Base-by-base conservation (phyloP, 2,329 filamentous ascomycete genomes). In the Stemphylium beticola region DNA sequence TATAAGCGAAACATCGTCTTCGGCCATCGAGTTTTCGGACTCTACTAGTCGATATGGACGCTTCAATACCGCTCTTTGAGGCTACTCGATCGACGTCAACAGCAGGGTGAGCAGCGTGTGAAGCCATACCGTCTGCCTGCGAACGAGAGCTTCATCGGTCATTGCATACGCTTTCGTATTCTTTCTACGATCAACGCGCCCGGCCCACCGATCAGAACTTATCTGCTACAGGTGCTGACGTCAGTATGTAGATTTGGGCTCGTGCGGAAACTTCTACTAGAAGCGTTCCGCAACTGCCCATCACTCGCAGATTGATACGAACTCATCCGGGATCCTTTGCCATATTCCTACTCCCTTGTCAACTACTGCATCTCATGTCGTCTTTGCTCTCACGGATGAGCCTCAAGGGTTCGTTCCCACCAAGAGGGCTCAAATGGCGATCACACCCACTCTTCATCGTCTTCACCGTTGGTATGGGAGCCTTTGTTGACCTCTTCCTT, bases 371-470 rank as follows among this genome's bases (percentile, higher is more conserved):
- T 24, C 26, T 11, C 20, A 11, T 15, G 10, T 45, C 32, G 9
- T 15, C 18, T 5, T 40, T 48, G 10, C 11, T 24, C 18, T 11
- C 24, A 18, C 26, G 18, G 3, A 18, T 47, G 15, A 32, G 33
- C 34, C 18, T 24, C 29, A 24, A 32, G 15, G 26, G 45, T 26
- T 48, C 26, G 6, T 39, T 26, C 12, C 53, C 59, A 42, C 65
- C 67, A 24, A 45, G 51, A 22, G 71, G 81, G 14, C 67, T 83
- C 3, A 57, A 70, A 74, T 84, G 82, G 80, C 80, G 85, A n/a
- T 85, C 84, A 10, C 83, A 81, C 47, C 83, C 82, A 2, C 64
- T 79, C 40, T 87, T 88, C 74, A 86, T 87, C 59, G 68, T 85
- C 34, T 71, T 78, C 6, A 86, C 84, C 2, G 82, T 87, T 11